Base-by-base conservation (phyloP, 2,329 filamentous ascomycete genomes). In the Rhynchosporium graminicola region DNA sequence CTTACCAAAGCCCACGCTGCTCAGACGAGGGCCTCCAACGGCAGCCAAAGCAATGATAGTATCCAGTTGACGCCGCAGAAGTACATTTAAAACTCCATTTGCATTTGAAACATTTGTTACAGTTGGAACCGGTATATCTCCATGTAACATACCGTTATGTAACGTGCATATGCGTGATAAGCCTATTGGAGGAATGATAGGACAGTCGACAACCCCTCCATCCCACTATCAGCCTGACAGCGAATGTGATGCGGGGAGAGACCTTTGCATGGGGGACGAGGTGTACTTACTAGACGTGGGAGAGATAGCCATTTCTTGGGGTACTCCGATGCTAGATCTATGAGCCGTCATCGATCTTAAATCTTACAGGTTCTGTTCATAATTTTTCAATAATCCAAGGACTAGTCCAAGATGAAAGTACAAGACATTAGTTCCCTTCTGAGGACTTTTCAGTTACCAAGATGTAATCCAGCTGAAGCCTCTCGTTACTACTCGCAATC, bases 161-260 rank as follows among this genome's bases (percentile, higher is more conserved):
- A 29, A n/a, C 15, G 10, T 42, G 33, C 31, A 51, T 59, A 59
- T 59, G 57, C 46, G 40, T 33, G 57, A 51, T 51, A 59, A 59
- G 45, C 7, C 4, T 13, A 50, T n/a, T 48, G 46, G 38, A 15
- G 36, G 13, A 28, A 20, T 59, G 33, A 51, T 50, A 50, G 45
- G 45, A 36, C 31, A 52, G 20, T 9, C 29, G 48, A 36, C 4
- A 38, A 20, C 33, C 43, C 29, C 26, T 36, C 55, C 20, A 38
- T 48, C 13, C 43, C 13, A 8, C n/a, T 48, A 26, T 26, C 15
- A 9, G 42, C 13, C 10, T 57, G 8, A 52, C 31, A 52, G 13
- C 31, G 26, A 38, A 3, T 10, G 9, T 38, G 9, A 5, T 38
- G 48, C 15, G 48, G 48, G 48, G 48, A 20, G 20, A 20, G 20